These are phyloP conservation scores for Tubosaeta sp. DNA, from an alignment of 768 basidiomycete genomes.

Conservation along the genomic window DNA sequence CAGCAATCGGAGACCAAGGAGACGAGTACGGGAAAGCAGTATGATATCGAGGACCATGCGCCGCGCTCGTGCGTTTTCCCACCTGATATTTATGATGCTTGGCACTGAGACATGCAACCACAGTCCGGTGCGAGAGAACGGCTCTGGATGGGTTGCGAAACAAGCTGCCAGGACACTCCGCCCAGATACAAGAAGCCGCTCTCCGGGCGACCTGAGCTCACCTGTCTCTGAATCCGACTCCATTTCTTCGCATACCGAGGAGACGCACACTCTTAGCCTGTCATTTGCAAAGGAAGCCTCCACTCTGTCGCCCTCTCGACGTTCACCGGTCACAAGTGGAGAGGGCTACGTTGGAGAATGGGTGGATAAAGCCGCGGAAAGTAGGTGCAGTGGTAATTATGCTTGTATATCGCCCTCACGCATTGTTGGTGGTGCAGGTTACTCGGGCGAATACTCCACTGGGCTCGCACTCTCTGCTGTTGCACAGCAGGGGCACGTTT, in stretches of 20 bases:
- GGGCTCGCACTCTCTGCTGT: background rate
- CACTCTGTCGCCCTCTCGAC: background rate
- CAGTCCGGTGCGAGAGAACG: background rate
- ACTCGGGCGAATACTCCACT: background rate
- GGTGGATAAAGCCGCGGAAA: background rate
- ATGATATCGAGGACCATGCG: background rate
- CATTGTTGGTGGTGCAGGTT: background rate
- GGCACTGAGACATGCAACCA: background rate
- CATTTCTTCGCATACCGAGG: background rate
- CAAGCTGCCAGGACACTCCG: background rate
- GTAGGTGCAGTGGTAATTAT: background rate
- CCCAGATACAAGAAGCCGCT: background rate
- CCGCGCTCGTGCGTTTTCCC: slow-evolving; percentile 4
- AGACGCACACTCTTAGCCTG: background rate
- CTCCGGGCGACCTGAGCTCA: background rate
- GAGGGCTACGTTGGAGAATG: background rate
- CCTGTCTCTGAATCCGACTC: background rate
- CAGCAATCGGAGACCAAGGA: background rate
- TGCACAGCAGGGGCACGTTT: background rate
- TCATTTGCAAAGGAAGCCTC: background rate
- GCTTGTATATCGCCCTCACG: background rate
- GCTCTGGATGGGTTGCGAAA: background rate
- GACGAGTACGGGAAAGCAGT: background rate
- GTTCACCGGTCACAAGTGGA: background rate
- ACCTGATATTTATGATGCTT: background rate